Evolutionary conservation across 2,329 filamentous ascomycete genomes (phyloP).

Genomic region (Zymoseptoria tritici): DNA sequence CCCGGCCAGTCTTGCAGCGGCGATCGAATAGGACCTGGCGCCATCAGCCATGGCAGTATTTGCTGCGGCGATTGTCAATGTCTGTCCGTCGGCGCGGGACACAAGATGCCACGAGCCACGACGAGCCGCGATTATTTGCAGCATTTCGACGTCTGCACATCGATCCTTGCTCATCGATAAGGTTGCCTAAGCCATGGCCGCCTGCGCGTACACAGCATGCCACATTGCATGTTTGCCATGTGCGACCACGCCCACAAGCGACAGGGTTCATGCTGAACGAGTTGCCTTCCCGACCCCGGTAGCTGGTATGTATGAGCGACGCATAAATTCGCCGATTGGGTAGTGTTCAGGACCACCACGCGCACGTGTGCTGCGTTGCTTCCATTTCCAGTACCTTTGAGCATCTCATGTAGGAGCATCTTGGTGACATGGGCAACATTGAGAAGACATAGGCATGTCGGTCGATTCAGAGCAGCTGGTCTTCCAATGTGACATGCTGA

Average conservation of each 20-base stretch:
- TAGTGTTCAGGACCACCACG: neutral
- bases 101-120: too few species aligned
- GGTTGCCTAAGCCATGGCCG: neutral
- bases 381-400: neutral
- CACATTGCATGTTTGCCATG: neutral
- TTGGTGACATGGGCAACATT: neutral
- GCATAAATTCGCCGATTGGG: neutral
- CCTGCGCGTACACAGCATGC: neutral
- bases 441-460: neutral
- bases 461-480: neutral
- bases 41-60: too few species aligned
- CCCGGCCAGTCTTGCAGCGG: too few species aligned
- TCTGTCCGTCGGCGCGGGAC: too few species aligned
- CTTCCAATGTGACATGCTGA: neutral
- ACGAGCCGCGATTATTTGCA: too few species aligned
- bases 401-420: too few species aligned
- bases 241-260: neutral
- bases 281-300: neutral
- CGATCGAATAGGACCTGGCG: too few species aligned
- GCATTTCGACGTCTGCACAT: too few species aligned
- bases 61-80: too few species aligned
- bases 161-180: neutral
- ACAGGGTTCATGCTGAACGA: neutral
- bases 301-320: neutral
- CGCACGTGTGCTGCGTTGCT: neutral